Conservation (phyloP, 257 asterid genomes). For the Scutellaria barbata region DNA sequence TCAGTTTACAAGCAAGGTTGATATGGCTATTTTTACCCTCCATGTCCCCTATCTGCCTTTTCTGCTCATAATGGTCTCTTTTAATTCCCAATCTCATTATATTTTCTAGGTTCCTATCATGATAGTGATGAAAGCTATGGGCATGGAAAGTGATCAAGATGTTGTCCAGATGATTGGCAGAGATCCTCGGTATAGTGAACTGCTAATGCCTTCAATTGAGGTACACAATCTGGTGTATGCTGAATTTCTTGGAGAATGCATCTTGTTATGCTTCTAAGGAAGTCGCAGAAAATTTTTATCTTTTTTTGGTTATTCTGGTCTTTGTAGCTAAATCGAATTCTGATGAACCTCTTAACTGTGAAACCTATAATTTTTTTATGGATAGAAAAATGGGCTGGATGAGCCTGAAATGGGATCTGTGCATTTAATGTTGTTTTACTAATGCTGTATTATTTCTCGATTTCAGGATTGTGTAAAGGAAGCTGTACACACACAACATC, state of each 20-base stretch:
- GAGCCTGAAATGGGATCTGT: slow-evolving; percentile 20
- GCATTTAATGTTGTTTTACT: slow-evolving; percentile 13
- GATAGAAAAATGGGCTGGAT: slow-evolving; percentile 11
- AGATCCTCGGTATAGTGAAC: slow-evolving; percentile 87
- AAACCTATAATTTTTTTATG: background rate
- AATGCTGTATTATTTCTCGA: slow-evolving; percentile 20
- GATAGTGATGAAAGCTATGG: slow-evolving; percentile 94
- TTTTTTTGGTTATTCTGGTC: slow-evolving; percentile 19
- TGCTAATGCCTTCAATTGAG: slow-evolving; percentile 94
- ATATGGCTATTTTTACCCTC: slow-evolving; percentile 26
- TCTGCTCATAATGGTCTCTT: slow-evolving; percentile 20
- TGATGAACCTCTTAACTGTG: slow-evolving; percentile 19
- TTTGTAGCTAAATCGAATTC: background rate
- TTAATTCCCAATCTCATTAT: slow-evolving; percentile 24
- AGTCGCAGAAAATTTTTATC: background rate
- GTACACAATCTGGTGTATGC: slow-evolving; percentile 42
- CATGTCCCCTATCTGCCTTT: slow-evolving; percentile 11
- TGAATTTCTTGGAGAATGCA: slow-evolving; percentile 15
- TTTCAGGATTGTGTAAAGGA: slow-evolving; percentile 83
- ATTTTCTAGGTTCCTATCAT: slow-evolving; percentile 84
- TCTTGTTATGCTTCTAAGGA: slow-evolving; percentile 15
- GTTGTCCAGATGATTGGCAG: slow-evolving; percentile 98
- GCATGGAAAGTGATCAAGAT: slow-evolving; percentile 98
- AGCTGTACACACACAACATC: slow-evolving; percentile 64
- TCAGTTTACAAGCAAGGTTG: slow-evolving; percentile 73